Base-by-base conservation (phyloP, 1,139 yeast genomes). In the Geotrichum fermentans region DNA sequence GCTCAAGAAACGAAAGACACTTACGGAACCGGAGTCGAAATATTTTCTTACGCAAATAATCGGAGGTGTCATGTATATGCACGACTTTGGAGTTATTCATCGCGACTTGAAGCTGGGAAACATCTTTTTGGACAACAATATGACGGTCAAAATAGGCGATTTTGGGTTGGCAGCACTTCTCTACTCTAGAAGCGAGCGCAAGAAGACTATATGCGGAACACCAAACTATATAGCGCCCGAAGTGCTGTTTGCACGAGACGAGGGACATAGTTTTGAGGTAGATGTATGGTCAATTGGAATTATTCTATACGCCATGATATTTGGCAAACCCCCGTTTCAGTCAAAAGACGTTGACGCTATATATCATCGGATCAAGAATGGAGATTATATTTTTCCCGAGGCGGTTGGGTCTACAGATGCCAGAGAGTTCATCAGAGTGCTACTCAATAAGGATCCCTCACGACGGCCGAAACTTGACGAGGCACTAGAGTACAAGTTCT, bases 161-260 rank as follows among this genome's bases (percentile, higher is more conserved):
- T 92, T 92, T 70, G 98, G 98, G 38, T 76, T 92, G 55, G 98
- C 98, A 10, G 89, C 97, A 1, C 83, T 87, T 14, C 74, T 90
- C 56, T 85, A 85, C 36, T 74, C 80, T 29, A 73, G 75, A 35
- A 78, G 77, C 53, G 86, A 87, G 47, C 79, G 94, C 59, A 88
- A 90, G 62, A 85, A 82, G 63, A 90, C 97, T 45, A 87, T 92
- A 50, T 92, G 98, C 68, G 98, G 98, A 50, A 92, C 98, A 16
- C 98, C 98, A 53, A 92, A 92, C 69, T 92, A 92, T 66, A 92
- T 92, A 64, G 97, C 97, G 0, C 98, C 98, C 7, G 98, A 92
- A 69, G 95, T 92, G 14, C 74, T 92, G 56, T 86, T 89, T 43
- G 96, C 96, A 21, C 87, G 88, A 61, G 79, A 76, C 48, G 79